Conservation (phyloP, 768 basidiomycete genomes). For the Naganishia onofrii region DNA sequence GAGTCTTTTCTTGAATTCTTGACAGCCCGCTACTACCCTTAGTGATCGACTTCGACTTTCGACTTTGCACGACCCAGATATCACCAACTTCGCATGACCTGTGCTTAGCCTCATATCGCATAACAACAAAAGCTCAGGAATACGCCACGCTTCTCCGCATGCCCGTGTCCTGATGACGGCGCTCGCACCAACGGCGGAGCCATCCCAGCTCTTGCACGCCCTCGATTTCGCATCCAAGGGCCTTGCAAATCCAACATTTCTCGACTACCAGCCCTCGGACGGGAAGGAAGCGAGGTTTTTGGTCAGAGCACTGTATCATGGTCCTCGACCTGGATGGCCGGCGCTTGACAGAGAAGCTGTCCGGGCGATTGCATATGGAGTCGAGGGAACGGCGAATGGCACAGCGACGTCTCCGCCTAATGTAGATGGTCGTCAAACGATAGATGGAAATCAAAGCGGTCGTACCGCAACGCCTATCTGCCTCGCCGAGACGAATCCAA, state of each 20-base stretch:
- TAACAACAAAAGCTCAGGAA: too few relatives aligned
- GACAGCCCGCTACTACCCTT: too few relatives aligned
- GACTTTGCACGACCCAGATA: too few relatives aligned
- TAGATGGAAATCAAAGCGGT: neutral
- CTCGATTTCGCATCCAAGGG: conserved; percentile 2
- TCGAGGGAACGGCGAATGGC: neutral
- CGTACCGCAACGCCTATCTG: neutral
- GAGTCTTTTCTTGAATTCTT: too few relatives aligned
- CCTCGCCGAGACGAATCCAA: neutral
- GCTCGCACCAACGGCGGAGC: neutral
- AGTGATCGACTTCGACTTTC: too few relatives aligned
- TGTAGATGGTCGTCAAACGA: neutral
- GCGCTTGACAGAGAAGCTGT: conserved; percentile 2
- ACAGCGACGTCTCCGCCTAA: neutral
- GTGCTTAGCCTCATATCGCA: too few relatives aligned
- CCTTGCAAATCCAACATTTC: neutral
- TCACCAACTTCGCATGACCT: too few relatives aligned
- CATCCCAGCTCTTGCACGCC: neutral
- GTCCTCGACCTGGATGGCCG: conserved; percentile 17
- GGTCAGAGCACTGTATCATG: conserved; percentile 2
- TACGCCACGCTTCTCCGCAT: too few relatives aligned
- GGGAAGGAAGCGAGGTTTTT: conserved; percentile 14
- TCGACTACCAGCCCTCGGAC: conserved; percentile 1
- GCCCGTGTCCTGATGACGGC: too few relatives aligned
- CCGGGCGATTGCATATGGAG: neutral